Conservation (phyloP, 2,329 filamentous ascomycete species). For the Purpureocillium lavendulum region DNA sequence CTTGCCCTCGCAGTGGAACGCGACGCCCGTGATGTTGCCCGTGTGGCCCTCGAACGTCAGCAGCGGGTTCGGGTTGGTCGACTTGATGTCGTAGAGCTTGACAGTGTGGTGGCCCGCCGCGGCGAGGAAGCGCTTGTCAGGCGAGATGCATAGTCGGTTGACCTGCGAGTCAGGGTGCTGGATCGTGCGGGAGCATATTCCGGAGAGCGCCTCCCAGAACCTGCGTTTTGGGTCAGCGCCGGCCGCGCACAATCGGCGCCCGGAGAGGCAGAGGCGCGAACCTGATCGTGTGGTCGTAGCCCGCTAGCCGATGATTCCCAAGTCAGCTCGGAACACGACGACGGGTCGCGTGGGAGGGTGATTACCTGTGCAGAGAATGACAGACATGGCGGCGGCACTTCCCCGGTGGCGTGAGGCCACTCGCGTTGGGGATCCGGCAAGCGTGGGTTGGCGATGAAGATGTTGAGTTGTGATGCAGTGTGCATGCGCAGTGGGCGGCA, state of each 20-base stretch:
- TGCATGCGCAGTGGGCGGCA: no score
- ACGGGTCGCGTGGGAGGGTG: conserved; percentile 7
- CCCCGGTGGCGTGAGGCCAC: background rate
- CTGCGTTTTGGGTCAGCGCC: conserved; percentile 33
- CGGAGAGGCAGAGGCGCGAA: conserved; percentile 17
- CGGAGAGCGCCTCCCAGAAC: conserved; percentile 97
- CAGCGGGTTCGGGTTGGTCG: conserved; percentile 88
- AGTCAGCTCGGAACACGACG: conserved; percentile 10
- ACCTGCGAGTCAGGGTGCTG: conserved; percentile 98
- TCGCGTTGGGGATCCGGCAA: background rate
- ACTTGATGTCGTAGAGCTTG: conserved; percentile 98
- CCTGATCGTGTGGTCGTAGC: conserved; percentile 57
- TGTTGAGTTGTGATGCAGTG: no score
- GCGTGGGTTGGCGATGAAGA: background rate
- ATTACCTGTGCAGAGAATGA: conserved; percentile 54
- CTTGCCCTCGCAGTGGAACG: conserved; percentile 97
- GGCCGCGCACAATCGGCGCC: conserved; percentile 5
- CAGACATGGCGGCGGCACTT: conserved; percentile 38
- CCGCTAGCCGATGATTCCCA: conserved; percentile 31
- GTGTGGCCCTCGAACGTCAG: conserved; percentile 95
- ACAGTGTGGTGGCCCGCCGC: conserved; percentile 75
- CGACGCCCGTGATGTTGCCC: conserved; percentile 90
- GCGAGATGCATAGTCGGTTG: conserved; percentile 95
- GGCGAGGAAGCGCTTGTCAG: conserved; percentile 92
- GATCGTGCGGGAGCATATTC: conserved; percentile 96